Evolutionary conservation across 306 rosid genomes (phyloP), one percentile per base, ranked within the genome.

Genomic region (Quercus berberidifolia): DNA sequence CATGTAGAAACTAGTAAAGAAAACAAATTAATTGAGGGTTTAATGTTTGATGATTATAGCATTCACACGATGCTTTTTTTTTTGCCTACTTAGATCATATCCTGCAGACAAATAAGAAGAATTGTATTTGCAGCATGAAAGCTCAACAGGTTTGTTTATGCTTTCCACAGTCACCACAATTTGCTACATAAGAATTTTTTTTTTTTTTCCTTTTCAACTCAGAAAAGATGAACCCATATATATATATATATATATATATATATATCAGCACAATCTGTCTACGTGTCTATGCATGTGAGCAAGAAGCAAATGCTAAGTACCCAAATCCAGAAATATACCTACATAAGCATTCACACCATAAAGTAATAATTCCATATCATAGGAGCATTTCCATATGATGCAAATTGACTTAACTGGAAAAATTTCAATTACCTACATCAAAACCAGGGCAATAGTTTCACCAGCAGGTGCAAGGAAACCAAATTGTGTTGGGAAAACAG

Each of bases 401-500:
- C 26, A 31, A 55, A 69, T 78, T 1, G 4, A 23, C 6, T 33
- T 49, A 56, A 73, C 1, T 1, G 59, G 18, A 26, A n/a, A 25
- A 31, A 70, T 52, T 56, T 79, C 49, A 64, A 26, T 71, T 88
- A 93, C 92, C 94, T 89, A 91, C 88, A 93, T 79, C 82, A 93
- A 75, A 73, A 92, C 75, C 55, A 85, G 57, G 26, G 92, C 91
- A 78, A 91, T 55, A 28, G 86, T 80, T 77, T 91, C 91, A 71
- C 87, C 92, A 11, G 89, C 79, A 54, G 92, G 89, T 69, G 91
- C 86, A 56, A 92, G 86, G 72, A 83, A 83, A 74, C 83, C 83
- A 25, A 86, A 76, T 74, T 85, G 80, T 80, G 70, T 84, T 20
- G 96, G 93, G 46, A 88, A 75, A 79, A 85, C 15, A 54, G 92